These are phyloP conservation scores for Jatropha multifida DNA, from an alignment of 441 rosid species.

Conservation along the genomic window DNA sequence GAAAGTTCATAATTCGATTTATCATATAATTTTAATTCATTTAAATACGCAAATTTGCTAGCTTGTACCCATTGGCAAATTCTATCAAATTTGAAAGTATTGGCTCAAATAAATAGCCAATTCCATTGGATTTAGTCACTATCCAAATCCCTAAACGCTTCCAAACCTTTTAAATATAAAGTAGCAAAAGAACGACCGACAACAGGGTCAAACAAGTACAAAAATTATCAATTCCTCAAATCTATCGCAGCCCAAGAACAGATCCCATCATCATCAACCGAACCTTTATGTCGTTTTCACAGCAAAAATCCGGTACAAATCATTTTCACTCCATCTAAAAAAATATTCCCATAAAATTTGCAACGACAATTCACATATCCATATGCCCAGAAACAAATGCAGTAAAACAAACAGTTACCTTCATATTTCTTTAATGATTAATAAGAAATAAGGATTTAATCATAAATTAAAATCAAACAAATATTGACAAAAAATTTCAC, in stretches of 20 bases:
- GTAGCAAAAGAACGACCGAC: not conserved
- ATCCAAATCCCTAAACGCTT: not conserved
- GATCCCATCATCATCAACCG: conserved; percentile 6
- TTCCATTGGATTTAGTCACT: too few relatives aligned
- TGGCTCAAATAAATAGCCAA: too few relatives aligned
- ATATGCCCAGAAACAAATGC: not conserved
- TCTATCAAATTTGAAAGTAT: too few relatives aligned
- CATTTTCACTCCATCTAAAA: not conserved
- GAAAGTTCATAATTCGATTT: too few relatives aligned
- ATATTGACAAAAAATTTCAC: not conserved
- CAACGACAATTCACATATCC: not conserved
- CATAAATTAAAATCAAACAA: not conserved
- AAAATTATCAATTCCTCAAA: not conserved
- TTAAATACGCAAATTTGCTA: too few relatives aligned
- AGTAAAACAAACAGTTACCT: too few relatives aligned
- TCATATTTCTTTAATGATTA: too few relatives aligned
- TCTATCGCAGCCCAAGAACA: not conserved
- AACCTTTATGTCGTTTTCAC: conserved; percentile 1
- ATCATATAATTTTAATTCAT: too few relatives aligned
- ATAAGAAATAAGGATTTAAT: too few relatives aligned
- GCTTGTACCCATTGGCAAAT: too few relatives aligned
- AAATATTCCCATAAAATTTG: not conserved
- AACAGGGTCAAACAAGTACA: not conserved
- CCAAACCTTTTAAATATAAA: not conserved
- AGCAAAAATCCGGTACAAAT: not conserved